Evolutionary conservation across 1,139 yeast genomes (phyloP).

Genomic region (Pichia sp.): DNA sequence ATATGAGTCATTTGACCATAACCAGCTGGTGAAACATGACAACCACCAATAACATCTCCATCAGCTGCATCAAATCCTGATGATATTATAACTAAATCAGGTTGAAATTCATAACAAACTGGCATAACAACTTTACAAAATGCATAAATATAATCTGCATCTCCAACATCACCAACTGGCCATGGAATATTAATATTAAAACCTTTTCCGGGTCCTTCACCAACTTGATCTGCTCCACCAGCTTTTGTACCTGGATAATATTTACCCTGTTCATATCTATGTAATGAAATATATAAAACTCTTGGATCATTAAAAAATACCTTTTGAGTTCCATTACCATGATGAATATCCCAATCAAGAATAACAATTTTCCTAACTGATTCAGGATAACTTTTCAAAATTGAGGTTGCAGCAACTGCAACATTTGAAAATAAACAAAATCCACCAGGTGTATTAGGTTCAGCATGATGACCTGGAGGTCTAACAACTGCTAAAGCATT

Average conservation of each 20-base stretch:
- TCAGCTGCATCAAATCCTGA: slow-evolving; percentile 99
- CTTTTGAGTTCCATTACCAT: slow-evolving; percentile 96
- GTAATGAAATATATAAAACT: slow-evolving; percentile 84
- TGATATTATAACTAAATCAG: slow-evolving; percentile 87
- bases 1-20: slow-evolving; percentile 95
- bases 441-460: slow-evolving; percentile 95
- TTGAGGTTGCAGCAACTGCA: slow-evolving; percentile 91
- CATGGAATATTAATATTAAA: slow-evolving; percentile 87
- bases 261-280: slow-evolving; percentile 85
- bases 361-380: slow-evolving; percentile 77
- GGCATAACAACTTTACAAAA: slow-evolving; percentile 87
- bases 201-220: slow-evolving; percentile 84
- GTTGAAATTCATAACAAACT: slow-evolving; percentile 79
- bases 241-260: slow-evolving; percentile 94
- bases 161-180: slow-evolving; percentile 90
- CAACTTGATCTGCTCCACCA: slow-evolving; percentile 68
- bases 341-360: slow-evolving; percentile 97
- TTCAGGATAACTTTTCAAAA: slow-evolving; percentile 79
- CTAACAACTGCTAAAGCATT: slow-evolving; percentile 92
- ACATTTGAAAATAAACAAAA: slow-evolving; percentile 94
- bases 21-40: slow-evolving; percentile 92
- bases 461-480: slow-evolving; percentile 99
- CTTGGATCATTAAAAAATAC: slow-evolving; percentile 85
- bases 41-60: slow-evolving; percentile 97
- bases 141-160: slow-evolving; percentile 92